phyloP scores from a whole-genome alignment of 129 eudicot genomes.

The Artemisia tridentata region DNA sequence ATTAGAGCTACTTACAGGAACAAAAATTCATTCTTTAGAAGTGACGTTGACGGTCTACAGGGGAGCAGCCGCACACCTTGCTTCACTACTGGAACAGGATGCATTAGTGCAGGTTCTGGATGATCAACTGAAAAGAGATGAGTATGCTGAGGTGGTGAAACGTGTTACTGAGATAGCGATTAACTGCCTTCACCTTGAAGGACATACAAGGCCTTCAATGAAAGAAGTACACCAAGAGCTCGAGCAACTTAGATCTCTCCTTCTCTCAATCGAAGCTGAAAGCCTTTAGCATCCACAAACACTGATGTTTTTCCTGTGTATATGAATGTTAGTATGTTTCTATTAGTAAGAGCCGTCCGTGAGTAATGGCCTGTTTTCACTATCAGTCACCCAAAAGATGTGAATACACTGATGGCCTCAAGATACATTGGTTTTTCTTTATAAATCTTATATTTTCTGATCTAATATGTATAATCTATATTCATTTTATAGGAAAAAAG shows the following conservation, averaged over 20 bases:
- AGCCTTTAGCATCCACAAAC: background rate
- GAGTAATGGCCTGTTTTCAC: no score
- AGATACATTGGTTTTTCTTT: no score
- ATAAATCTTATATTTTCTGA: no score
- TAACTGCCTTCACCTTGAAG: conserved; percentile 25
- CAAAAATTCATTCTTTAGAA: conserved; percentile 23
- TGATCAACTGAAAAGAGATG: conserved; percentile 16
- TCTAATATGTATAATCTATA: no score
- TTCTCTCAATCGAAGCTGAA: conserved; percentile 8
- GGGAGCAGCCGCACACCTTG: conserved; percentile 20
- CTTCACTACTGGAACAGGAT: background rate
- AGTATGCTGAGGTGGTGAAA: conserved; percentile 18
- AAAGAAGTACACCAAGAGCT: conserved; percentile 23
- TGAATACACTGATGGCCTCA: no score
- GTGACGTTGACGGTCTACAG: background rate
- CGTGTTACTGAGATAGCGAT: conserved; percentile 24
- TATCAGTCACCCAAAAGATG: no score
- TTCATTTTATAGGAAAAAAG: no score
- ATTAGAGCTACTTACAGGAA: conserved; percentile 26
- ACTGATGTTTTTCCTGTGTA: no score
- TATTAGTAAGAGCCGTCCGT: no score
- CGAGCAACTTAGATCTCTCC: conserved; percentile 9
- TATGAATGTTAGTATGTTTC: no score
- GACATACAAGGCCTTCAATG: conserved; percentile 31
- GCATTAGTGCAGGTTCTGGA: conserved; percentile 27